phyloP scores from a whole-genome alignment of 2,329 filamentous ascomycete species.

The Stagonosporopsis vannaccii region DNA sequence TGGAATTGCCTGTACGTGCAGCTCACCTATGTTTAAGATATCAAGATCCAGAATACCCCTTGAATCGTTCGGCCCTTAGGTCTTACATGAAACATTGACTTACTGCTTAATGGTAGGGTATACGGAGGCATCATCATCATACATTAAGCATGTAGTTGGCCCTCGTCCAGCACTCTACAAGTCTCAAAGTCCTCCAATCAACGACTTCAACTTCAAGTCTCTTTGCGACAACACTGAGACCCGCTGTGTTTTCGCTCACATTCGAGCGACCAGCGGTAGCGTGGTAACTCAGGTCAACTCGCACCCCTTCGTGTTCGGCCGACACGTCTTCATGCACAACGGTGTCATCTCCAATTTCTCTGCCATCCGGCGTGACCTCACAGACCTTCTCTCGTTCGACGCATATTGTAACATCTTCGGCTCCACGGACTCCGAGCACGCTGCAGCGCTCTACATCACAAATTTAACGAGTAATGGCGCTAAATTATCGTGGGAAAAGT shows the following conservation, averaged over 20 bases:
- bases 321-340: conserved; percentile 65
- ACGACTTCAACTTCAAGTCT: conserved; percentile 62
- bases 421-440: conserved; percentile 61
- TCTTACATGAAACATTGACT: not conserved
- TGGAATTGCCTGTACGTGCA: conserved; percentile 58
- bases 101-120: conserved; percentile 47
- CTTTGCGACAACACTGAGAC: conserved; percentile 61
- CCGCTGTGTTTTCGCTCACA: conserved; percentile 61
- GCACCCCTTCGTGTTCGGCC: conserved; percentile 63
- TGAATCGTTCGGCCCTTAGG: not conserved
- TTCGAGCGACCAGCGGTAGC: conserved; percentile 59
- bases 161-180: conserved; percentile 61
- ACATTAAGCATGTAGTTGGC: conserved; percentile 45
- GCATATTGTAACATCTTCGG: conserved; percentile 59
- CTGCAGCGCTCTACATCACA: conserved; percentile 60
- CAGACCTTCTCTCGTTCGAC: conserved; percentile 55
- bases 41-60: not conserved
- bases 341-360: conserved; percentile 59
- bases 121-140: conserved; percentile 54
- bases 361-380: conserved; percentile 56
- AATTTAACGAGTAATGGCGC: conserved; percentile 51
- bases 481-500: conserved; percentile 53
- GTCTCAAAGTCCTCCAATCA: conserved; percentile 58
- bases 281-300: conserved; percentile 60
- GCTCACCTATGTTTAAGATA: not conserved